Evolutionary conservation across 2,329 filamentous ascomycete species (phyloP), one percentile per base, ranked within the genome.

Genomic region (Podosphaera aphanis): DNA sequence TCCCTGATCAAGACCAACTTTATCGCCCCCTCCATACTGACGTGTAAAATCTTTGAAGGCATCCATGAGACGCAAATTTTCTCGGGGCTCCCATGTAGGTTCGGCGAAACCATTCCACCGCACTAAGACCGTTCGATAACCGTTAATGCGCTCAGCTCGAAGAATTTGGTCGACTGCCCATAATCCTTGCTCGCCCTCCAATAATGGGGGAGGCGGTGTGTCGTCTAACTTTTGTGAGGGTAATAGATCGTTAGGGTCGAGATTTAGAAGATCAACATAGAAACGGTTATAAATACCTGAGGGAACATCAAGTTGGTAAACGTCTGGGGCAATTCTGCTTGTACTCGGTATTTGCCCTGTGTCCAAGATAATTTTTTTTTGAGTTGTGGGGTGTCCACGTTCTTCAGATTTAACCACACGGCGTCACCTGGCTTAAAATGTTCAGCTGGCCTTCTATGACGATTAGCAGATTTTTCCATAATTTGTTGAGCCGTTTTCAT

Each of bases 161-260:
- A 39, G n/a, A 19, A 39, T 20, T 19, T 39, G 19, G 2, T 39
- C 37, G 20, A 19, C 37, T 19, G 37, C 37, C 11, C 20, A 39
- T 16, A 39, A 20, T 10, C 6, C n/a, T 19, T 39, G 37, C 20
- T 19, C 5, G 1, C 37, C 25, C 19, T 31, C 23, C 16, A 43
- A 23, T 43, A 43, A 18, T 31, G 25, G 23, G n/a, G 41, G 23
- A 5, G 25, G 41, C 23, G 19, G 23, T 31, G 25, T 43, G 25
- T 43, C 41, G 33, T 43, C 25, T n/a, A 43, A 5, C 18, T 43
- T 43, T 43, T 43, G 13, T 43, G 25, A 43, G 23, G 41, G 41
- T n/a, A 43, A 25, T 31, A 25, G 41, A 33, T 33, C 23, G 33
- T 43, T 43, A 31, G 41, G 23, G n/a, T 43, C n/a, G 5, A 4